Base-by-base conservation (phyloP, 805 yeast genomes). In the Teunomyces barrocoloradensis region DNA sequence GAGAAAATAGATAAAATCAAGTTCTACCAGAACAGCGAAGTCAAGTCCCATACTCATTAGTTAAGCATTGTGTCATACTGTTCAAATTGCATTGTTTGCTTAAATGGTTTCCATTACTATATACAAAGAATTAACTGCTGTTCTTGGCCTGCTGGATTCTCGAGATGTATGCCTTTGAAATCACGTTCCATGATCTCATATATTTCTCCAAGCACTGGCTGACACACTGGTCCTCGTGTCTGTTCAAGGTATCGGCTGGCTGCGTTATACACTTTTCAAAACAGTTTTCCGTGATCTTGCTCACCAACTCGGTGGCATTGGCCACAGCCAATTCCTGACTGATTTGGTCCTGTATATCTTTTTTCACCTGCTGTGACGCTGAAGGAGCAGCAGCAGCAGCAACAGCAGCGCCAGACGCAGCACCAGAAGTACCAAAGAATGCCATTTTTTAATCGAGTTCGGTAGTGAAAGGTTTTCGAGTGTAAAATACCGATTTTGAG, bases 171-270 rank as follows among this genome's bases (percentile, higher is more conserved):
- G 87, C 74, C 63, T 81, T 84, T 10, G 96, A 87, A 37, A 91
- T 76, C 46, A 84, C 74, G 58, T 90, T 89, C 97, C 97, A 91
- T 29, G 95, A 82, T 65, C 86, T 80, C 92, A 90, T 85, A 67
- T 88, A 91, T 69, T 89, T 91, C 53, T 85, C 84, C 56, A 87
- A 77, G 64, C 98, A 91, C 64, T 84, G 85, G 49, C 77, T 80
- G 42, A 88, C 77, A 69, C 97, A 90, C 25, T 66, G 68, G 47
- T 80, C 80, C 58, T 90, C 89, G 5, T 70, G 75, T 1, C 73
- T 54, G 43, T 71, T 65, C 47, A 81, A 60, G 11, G 70, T 54
- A 17, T 76, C 58, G 34, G 81, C 80, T 13, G 96, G 96, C 37
- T 73, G 74, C 12, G 65, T 65, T 42, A 88, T 73, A 68, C 97